These are phyloP conservation scores for Cardamine resedifolia DNA, from an alignment of 345 rosid genomes.

Conservation along the genomic window DNA sequence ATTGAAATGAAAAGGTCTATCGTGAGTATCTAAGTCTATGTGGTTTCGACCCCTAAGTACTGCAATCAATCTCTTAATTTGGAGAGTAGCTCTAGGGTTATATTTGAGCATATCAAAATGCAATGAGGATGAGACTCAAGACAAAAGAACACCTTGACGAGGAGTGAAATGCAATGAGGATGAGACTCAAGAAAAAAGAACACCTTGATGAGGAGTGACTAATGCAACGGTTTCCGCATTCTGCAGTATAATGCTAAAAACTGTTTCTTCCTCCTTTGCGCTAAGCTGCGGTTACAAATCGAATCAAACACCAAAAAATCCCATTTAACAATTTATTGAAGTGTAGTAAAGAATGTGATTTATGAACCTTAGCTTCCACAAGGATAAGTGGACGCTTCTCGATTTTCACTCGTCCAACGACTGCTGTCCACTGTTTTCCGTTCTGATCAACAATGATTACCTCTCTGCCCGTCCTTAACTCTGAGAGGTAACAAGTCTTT, in stretches of 20 bases:
- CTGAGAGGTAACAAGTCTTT: slow-evolving; percentile 85
- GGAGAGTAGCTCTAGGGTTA: no score
- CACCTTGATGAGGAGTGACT: slow-evolving; percentile 52
- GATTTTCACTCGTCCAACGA: slow-evolving; percentile 83
- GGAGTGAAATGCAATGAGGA: slow-evolving; percentile 5
- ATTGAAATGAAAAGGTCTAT: no score
- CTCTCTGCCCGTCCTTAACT: slow-evolving; percentile 73
- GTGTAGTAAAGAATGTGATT: not conserved
- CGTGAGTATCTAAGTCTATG: no score
- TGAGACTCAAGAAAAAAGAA: not conserved
- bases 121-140: no score
- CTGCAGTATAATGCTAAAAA: slow-evolving; percentile 65
- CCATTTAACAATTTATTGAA: not conserved
- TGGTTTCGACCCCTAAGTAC: no score
- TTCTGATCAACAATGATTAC: slow-evolving; percentile 64
- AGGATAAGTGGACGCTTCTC: slow-evolving; percentile 74
- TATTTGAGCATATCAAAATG: no score
- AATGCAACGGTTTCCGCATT: slow-evolving; percentile 86
- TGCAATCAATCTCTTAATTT: no score
- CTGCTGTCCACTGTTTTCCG: slow-evolving; percentile 60
- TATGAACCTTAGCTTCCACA: slow-evolving; percentile 75
- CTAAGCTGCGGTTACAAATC: slow-evolving; percentile 41
- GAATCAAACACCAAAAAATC: not conserved
- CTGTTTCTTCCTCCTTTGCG: slow-evolving; percentile 39
- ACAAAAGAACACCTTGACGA: no score